Evolutionary conservation across 768 basidiomycete species (phyloP).

Genomic region (Piloderma croceum): DNA sequence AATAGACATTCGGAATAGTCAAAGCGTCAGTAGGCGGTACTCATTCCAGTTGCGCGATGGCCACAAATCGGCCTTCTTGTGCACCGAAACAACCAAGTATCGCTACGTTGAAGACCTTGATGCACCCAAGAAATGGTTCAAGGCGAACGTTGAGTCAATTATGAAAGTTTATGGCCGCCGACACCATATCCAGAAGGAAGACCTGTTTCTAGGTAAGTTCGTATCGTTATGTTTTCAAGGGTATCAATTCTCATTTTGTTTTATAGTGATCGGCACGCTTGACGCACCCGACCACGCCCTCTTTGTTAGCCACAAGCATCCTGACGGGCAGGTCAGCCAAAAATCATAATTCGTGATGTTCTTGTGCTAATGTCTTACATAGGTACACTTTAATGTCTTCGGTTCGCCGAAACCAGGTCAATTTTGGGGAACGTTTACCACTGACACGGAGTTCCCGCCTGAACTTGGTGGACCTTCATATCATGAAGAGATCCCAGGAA

Average conservation of each 20-base stretch:
- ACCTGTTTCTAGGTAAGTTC: constrained; percentile 42
- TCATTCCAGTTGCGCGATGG: constrained; percentile 57
- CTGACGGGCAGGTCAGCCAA: constrained; percentile 47
- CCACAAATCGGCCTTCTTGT: constrained; percentile 61
- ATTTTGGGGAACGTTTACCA: constrained; percentile 72
- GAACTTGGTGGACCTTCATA: constrained; percentile 44
- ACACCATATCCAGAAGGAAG: constrained; percentile 52
- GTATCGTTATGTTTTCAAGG: constrained; percentile 1
- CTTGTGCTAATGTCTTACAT: constrained; percentile 6
- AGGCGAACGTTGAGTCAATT: constrained; percentile 59
- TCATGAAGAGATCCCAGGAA: constrained; percentile 32
- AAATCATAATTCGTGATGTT: constrained; percentile 1
- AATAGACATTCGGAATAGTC: constrained; percentile 23
- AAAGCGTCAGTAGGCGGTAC: constrained; percentile 46
- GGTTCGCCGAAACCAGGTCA: constrained; percentile 42
- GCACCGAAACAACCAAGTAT: constrained; percentile 66
- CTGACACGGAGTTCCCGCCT: constrained; percentile 41
- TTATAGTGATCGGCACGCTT: constrained; percentile 60
- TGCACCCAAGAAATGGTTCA: constrained; percentile 70
- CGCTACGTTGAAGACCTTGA: constrained; percentile 58
- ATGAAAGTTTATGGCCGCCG: constrained; percentile 45
- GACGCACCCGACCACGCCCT: constrained; percentile 67
- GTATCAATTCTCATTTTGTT: constrained; percentile 1
- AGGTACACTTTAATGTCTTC: constrained; percentile 71
- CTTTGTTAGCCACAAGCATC: constrained; percentile 70